These are phyloP conservation scores for Emergomyces pasteurianus DNA, from an alignment of 2,329 filamentous ascomycete species.

Conservation along the genomic window DNA sequence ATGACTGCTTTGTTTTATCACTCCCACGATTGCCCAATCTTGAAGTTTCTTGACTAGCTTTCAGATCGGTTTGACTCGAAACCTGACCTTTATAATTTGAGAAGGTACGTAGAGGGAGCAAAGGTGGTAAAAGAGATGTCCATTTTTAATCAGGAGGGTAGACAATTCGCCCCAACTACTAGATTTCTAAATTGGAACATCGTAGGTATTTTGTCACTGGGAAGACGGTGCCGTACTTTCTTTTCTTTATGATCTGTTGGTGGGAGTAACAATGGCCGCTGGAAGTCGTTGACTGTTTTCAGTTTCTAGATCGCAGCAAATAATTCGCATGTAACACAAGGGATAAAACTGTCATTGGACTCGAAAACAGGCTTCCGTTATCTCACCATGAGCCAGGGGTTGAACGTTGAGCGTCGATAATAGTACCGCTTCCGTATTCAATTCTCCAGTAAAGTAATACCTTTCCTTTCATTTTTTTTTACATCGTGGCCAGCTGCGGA, in stretches of 20 bases:
- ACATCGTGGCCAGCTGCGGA: not conserved
- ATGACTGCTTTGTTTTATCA: not conserved
- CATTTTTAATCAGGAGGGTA: not conserved
- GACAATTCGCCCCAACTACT: not conserved
- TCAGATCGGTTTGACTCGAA: too few relatives aligned
- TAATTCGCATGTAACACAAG: not conserved
- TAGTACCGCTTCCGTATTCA: not conserved
- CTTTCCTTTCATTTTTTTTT: not conserved
- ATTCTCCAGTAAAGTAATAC: not conserved
- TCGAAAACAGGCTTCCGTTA: not conserved
- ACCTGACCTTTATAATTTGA: too few relatives aligned
- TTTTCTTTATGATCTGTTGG: not conserved
- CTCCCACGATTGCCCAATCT: not conserved
- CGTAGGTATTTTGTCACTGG: not conserved
- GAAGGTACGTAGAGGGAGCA: not conserved
- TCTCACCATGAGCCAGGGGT: not conserved
- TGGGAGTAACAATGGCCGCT: not conserved
- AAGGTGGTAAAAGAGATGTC: not conserved
- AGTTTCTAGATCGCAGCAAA: not conserved
- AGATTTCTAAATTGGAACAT: not conserved
- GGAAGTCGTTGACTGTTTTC: not conserved
- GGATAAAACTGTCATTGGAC: not conserved
- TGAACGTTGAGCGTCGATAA: not conserved
- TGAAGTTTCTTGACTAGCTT: too few relatives aligned
- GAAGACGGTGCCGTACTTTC: not conserved